Percentiles rank a stretch among this genome's conserved stretches.
Evolutionary conservation across 768 basidiomycete species (phyloP).

Genomic region (Amanita rubescens): DNA sequence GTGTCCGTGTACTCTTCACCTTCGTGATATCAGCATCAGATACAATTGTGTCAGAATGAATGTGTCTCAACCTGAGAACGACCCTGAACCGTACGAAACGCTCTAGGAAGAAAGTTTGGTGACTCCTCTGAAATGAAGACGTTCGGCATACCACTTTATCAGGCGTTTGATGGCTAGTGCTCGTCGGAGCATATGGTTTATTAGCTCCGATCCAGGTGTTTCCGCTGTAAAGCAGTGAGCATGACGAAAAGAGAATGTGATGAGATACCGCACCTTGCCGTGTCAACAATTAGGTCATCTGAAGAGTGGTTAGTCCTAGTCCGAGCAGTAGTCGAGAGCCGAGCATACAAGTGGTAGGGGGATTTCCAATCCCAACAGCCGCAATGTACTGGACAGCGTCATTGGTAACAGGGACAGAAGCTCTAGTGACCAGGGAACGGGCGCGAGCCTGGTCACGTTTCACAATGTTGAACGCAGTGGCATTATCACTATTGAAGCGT

Average conservation of each 20-base stretch:
- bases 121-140: slow-evolving; percentile 1
- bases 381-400: neutral
- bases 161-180: slow-evolving; percentile 30
- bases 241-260: too few relatives aligned
- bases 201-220: slow-evolving; percentile 44
- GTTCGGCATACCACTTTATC: slow-evolving; percentile 23
- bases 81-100: slow-evolving; percentile 55
- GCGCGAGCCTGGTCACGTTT: too few relatives aligned
- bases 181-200: slow-evolving; percentile 37
- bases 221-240: neutral
- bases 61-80: slow-evolving; percentile 40
- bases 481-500: too few relatives aligned
- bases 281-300: neutral
- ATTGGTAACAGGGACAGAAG: too few relatives aligned
- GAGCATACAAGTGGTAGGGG: neutral
- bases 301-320: too few relatives aligned
- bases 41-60: neutral
- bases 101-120: slow-evolving; percentile 24
- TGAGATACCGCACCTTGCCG: too few relatives aligned
- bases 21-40: slow-evolving; percentile 5
- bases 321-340: too few relatives aligned
- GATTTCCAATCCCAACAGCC: too few relatives aligned
- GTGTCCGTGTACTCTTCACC: slow-evolving; percentile 45
- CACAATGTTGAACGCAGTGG: too few relatives aligned
- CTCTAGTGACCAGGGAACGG: too few relatives aligned